Evolutionary conservation across 2,329 filamentous ascomycete genomes (phyloP), one percentile per base, ranked within the genome.

Genomic region (Penicillium sp.): DNA sequence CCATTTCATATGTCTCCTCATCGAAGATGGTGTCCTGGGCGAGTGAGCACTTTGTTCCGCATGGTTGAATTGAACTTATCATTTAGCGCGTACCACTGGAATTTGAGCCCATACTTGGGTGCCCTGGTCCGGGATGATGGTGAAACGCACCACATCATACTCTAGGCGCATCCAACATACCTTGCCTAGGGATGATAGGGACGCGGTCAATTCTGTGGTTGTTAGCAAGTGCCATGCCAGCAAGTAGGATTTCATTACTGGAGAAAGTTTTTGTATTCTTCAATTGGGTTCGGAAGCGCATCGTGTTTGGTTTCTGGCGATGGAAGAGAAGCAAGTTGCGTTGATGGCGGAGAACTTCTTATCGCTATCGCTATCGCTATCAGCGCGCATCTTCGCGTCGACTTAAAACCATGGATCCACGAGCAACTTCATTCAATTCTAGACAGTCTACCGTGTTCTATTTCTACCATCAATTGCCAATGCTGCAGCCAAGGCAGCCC

Each of bases 51-150:
- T 4, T 6, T 4, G 11, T 27, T 6, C 12, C 6, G 11, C 22
- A 23, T 11, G 6, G 6, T 23, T 30, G 4, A 11, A 11, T 2
- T 2, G n/a, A 17, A 3, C 14, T 18, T 15, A 7, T 12, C n/a
- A 18, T 3, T 18, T 26, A 30, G 30, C 17, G 55, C 65, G 32
- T 59, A 67, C 65, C 33, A 58, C 51, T 28, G 52, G 45, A 30
- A 79, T 81, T 60, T 74, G 89, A 74, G 88, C 86, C 92, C 92
- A 98, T 37, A 96, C 90, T 72, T 96, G 90, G 6, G 87, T 93
- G 43, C 92, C 90, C 56, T 85, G 83, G 60, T 95, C 88, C 1
- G 92, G 89, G 45, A 96, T 90, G 56, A 96, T 85, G 43, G 92
- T 96, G 68, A 98, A 95, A 52, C 89, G 88, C 39, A 90, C 82